Evolutionary conservation across 2,329 filamentous ascomycete genomes (phyloP), one percentile per base, ranked within the genome.

Genomic region (Endoconidiophora polonica): DNA sequence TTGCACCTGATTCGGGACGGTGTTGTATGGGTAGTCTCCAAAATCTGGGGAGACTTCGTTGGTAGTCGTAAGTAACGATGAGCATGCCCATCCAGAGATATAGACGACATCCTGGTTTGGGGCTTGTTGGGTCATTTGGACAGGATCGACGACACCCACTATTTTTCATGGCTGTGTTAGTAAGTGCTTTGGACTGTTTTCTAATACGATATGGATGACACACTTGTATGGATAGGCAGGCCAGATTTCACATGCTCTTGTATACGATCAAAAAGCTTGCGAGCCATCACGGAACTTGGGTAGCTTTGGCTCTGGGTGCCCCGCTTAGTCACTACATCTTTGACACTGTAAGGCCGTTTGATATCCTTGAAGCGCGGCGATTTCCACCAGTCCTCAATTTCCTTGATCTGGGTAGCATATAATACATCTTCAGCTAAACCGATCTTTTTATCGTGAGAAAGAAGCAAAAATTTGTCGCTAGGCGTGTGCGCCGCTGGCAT

Each of bases 71-170:
- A 98, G 71, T 18, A 94, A 77, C 0, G 87, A 90, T 0, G 90
- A 96, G 67, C 91, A 96, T 4, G 91, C 91, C 91, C 91, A 98
- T 55, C 91, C 91, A 0, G 88, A 95, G 55, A 98, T 73, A 66
- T 98, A 98, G 43, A 98, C 74, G 16, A 95, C 84, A 64, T 98
- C 90, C 63, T 96, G 91, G 67, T 96, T 85, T 4, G 85, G 77
- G 14, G 91, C 91, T 69, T 96, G 91, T 65, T 98, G 91, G 45
- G 91, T 94, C 91, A 98, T 96, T 68, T 98, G 91, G 9, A 96
- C 80, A n/a, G 91, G 91, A 62, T 98, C 91, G 66, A 98, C 93
- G 54, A 88, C 91, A 58, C 91, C 91, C 83, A 98, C 85, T 90
- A 55, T 44, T 33, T 33, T 33, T 5, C 29, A 38, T 0, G 48